These are phyloP conservation scores for Lolium rigidum DNA, from an alignment of 176 grass and related monocot species.

Conservation along the genomic window DNA sequence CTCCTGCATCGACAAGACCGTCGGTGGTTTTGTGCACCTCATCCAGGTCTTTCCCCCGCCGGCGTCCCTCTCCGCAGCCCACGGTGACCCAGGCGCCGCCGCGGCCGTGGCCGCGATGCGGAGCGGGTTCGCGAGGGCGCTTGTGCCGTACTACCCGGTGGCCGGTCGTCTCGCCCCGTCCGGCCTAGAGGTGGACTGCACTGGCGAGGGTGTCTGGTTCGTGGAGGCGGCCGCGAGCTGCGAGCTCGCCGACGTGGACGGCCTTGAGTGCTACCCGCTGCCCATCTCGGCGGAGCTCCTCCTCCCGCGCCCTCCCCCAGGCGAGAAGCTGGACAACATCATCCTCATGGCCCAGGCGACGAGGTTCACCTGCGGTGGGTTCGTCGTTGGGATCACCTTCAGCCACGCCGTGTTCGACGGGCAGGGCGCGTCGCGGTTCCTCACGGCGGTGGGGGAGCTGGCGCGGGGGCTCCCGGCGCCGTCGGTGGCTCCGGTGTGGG, in stretches of 20 bases:
- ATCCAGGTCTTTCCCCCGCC: slow-evolving; percentile 52
- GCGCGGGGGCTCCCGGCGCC: slow-evolving; percentile 59
- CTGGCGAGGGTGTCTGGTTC: slow-evolving; percentile 64
- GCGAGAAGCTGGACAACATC: slow-evolving; percentile 50
- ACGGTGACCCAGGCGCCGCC: neutral
- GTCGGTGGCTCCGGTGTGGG: slow-evolving; percentile 60
- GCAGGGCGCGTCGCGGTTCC: slow-evolving; percentile 66
- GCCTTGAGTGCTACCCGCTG: slow-evolving; percentile 67
- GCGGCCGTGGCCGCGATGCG: slow-evolving; percentile 43
- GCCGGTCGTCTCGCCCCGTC: slow-evolving; percentile 52
- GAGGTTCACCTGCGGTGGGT: slow-evolving; percentile 67
- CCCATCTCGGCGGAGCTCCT: slow-evolving; percentile 64
- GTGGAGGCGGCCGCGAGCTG: slow-evolving; percentile 67
- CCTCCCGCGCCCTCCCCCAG: slow-evolving; percentile 55
- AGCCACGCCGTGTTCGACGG: slow-evolving; percentile 85
- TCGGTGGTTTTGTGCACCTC: slow-evolving; percentile 54
- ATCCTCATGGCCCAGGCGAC: slow-evolving; percentile 53
- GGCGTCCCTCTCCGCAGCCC: neutral
- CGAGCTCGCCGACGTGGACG: slow-evolving; percentile 66
- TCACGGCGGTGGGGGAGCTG: slow-evolving; percentile 67
- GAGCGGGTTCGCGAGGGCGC: slow-evolving; percentile 58
- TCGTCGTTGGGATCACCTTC: slow-evolving; percentile 75
- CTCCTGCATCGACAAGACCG: slow-evolving; percentile 69
- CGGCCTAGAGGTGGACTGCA: slow-evolving; percentile 50
- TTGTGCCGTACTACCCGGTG: slow-evolving; percentile 67